phyloP scores from a whole-genome alignment of 495 filamentous ascomycete genomes.

The Geoglossum glabrum region DNA sequence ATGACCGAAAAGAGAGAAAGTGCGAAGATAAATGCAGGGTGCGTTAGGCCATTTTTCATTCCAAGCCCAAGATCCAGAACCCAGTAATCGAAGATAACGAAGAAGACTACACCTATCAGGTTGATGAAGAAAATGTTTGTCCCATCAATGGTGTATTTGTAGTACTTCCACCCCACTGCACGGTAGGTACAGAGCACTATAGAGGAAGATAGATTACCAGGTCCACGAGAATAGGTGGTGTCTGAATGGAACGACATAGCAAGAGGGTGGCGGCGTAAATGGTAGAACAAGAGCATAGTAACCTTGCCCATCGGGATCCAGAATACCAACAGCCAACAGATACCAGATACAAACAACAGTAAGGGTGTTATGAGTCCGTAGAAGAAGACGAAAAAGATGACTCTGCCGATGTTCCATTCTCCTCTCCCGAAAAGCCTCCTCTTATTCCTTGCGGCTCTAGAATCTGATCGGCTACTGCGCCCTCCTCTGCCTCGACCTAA shows the following conservation, averaged over 20 bases:
- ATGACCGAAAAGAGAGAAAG: slow-evolving; percentile 80
- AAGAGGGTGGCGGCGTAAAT: slow-evolving; percentile 81
- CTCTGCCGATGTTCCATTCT: slow-evolving; percentile 81
- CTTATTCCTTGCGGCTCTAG: slow-evolving; percentile 43
- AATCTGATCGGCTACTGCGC: slow-evolving; percentile 20
- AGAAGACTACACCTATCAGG: slow-evolving; percentile 69
- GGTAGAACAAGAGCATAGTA: slow-evolving; percentile 71
- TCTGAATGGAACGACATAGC: slow-evolving; percentile 87
- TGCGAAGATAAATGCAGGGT: slow-evolving; percentile 67
- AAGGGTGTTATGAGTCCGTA: slow-evolving; percentile 85
- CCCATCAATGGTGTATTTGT: slow-evolving; percentile 97
- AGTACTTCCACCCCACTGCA: slow-evolving; percentile 84
- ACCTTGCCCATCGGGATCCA: slow-evolving; percentile 98
- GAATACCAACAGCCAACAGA: slow-evolving; percentile 95
- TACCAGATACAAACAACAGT: slow-evolving; percentile 60
- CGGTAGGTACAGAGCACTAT: slow-evolving; percentile 94
- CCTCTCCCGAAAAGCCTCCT: slow-evolving; percentile 84
- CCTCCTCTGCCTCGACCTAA: slow-evolving; percentile 46
- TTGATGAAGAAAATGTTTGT: slow-evolving; percentile 99
- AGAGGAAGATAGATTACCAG: slow-evolving; percentile 52
- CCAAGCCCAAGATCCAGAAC: slow-evolving; percentile 47
- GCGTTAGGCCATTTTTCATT: slow-evolving; percentile 48
- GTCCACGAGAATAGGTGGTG: slow-evolving; percentile 45
- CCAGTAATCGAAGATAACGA: slow-evolving; percentile 83
- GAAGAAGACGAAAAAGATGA: slow-evolving; percentile 94